Conservation (phyloP, 1,284 basidiomycete species). For the Ceratobasidium sp. region DNA sequence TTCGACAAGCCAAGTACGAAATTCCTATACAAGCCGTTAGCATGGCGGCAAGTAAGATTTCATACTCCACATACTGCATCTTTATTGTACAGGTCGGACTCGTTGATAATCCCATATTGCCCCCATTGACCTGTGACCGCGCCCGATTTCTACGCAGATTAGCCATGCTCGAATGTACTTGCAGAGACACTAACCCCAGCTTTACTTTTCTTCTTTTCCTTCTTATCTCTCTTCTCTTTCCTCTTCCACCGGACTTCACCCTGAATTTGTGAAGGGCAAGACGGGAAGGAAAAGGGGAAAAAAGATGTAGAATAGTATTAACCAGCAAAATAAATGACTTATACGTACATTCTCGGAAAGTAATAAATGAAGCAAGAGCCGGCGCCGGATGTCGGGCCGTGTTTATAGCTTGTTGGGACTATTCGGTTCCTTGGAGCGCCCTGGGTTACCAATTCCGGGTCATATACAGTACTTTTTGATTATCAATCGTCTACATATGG, state of each 20-base stretch:
- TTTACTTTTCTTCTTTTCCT: conserved; percentile 72
- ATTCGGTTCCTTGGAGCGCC: no score
- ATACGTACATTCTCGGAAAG: no score
- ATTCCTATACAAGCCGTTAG: conserved; percentile 66
- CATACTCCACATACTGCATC: conserved; percentile 58
- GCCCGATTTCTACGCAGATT: conserved; percentile 60
- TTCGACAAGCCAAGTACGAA: conserved; percentile 90
- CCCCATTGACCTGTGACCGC: conserved; percentile 82
- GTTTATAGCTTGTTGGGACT: no score
- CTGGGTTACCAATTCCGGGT: no score
- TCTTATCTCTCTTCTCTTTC: conserved; percentile 69
- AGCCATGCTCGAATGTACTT: conserved; percentile 23
- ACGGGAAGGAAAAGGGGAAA: no score
- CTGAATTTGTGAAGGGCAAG: no score
- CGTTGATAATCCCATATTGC: conserved; percentile 86
- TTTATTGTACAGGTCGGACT: conserved; percentile 83
- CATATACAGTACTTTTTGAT: no score
- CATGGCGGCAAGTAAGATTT: not conserved
- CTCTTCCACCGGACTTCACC: conserved; percentile 28
- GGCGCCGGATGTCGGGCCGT: no score
- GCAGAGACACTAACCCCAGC: conserved; percentile 50
- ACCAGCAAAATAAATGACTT: no score
- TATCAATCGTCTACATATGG: no score
- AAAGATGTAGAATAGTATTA: no score
- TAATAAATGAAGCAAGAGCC: no score